These are phyloP conservation scores for Rhinocladiella similis DNA, from an alignment of 2,329 filamentous ascomycete genomes.

Conservation along the genomic window DNA sequence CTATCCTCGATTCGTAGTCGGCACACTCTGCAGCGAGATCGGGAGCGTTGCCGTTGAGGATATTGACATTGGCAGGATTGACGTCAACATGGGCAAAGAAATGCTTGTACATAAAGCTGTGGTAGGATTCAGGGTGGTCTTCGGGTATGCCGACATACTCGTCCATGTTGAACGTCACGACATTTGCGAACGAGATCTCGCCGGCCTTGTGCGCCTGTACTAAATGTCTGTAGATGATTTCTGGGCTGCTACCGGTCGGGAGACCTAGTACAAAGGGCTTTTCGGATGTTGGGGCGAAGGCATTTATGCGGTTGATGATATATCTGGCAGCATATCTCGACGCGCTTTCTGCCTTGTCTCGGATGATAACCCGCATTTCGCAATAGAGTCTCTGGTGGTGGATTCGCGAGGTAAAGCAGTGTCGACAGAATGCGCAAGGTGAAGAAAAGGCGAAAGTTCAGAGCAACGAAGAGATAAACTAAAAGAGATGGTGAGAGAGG, in stretches of 20 bases:
- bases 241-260: slow-evolving; percentile 79
- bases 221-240: slow-evolving; percentile 74
- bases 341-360: slow-evolving; percentile 67
- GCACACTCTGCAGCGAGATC: slow-evolving; percentile 76
- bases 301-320: slow-evolving; percentile 76
- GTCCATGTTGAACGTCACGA: slow-evolving; percentile 93
- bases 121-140: slow-evolving; percentile 82
- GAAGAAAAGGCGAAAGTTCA: neutral
- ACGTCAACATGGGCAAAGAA: slow-evolving; percentile 87
- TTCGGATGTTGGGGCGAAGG: slow-evolving; percentile 69
- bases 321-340: slow-evolving; percentile 79
- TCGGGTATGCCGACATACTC: slow-evolving; percentile 83
- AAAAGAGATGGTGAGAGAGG: slow-evolving; percentile 1
- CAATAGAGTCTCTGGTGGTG: neutral
- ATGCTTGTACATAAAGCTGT: slow-evolving; percentile 91
- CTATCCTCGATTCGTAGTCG: slow-evolving; percentile 77
- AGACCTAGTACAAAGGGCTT: slow-evolving; percentile 80
- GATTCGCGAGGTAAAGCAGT: neutral
- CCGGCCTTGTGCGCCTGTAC: slow-evolving; percentile 52
- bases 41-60: slow-evolving; percentile 76
- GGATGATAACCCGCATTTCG: slow-evolving; percentile 78
- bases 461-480: neutral
- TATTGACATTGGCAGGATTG: slow-evolving; percentile 77
- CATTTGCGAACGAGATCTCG: slow-evolving; percentile 80
- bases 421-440: neutral